These are phyloP conservation scores for Chlamydomonas sp. DNA, from an alignment of 139 green algal species.

Conservation along the genomic window DNA sequence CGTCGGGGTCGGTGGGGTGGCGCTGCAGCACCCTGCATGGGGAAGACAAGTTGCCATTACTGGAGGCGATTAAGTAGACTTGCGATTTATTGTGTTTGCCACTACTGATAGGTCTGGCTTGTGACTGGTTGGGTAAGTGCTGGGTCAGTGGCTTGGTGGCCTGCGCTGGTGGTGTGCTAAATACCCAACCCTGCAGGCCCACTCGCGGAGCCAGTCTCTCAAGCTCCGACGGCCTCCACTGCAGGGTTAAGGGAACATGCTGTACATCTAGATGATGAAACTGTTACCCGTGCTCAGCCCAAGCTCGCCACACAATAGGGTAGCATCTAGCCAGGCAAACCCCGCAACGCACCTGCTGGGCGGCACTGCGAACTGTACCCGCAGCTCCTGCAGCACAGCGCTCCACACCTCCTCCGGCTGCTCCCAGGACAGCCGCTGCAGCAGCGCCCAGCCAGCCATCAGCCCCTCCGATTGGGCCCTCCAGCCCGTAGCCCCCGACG, in stretches of 20 bases:
- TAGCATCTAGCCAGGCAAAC: neutral
- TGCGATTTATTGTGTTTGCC: neutral
- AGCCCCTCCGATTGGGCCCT: neutral
- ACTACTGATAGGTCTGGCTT: neutral
- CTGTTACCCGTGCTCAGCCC: neutral
- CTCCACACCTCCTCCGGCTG: conserved; percentile 76
- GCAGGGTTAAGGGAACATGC: no score
- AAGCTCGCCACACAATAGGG: neutral
- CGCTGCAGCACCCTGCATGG: conserved; percentile 19
- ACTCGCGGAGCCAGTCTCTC: neutral
- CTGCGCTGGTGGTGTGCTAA: neutral
- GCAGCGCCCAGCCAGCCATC: conserved; percentile 53
- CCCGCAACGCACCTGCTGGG: conserved; percentile 25
- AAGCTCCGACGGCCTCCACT: no score
- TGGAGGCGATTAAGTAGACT: neutral
- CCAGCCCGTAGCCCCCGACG: conserved; percentile 12
- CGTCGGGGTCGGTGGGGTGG: conserved; percentile 57
- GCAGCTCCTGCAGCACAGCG: conserved; percentile 54
- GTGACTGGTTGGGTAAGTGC: neutral
- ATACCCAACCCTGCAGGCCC: neutral
- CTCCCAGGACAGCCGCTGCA: conserved; percentile 68
- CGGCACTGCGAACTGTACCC: conserved; percentile 54
- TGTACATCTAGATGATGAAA: no score
- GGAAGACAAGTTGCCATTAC: conserved; percentile 18
- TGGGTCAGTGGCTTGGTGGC: neutral